These are phyloP conservation scores for Tolypocladium nubicola DNA, from an alignment of 2,329 filamentous ascomycete species.

Conservation along the genomic window DNA sequence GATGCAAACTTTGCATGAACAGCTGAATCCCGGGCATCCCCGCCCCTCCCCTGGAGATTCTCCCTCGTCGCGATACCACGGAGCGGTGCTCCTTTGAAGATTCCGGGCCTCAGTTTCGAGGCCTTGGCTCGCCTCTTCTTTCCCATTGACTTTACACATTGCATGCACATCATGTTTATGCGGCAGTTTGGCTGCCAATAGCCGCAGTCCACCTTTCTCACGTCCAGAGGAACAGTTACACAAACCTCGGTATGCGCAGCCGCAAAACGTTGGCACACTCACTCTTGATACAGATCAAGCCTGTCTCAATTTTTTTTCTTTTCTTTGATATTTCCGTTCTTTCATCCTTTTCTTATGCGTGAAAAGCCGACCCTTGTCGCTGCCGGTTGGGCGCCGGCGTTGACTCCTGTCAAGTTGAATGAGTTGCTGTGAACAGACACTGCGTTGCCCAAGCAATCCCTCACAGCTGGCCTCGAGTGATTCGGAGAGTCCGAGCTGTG, in stretches of 20 bases:
- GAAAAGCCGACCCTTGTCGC: neutral
- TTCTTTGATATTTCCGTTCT: neutral
- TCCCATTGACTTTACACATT: neutral
- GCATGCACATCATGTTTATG: neutral
- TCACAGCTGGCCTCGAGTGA: neutral
- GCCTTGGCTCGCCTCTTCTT: neutral
- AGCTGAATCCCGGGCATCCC: neutral
- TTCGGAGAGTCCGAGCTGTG: neutral
- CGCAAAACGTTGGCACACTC: neutral
- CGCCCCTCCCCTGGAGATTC: too few relatives aligned
- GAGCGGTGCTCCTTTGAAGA: neutral
- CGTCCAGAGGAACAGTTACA: neutral
- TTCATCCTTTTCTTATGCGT: neutral
- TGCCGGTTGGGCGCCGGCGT: neutral
- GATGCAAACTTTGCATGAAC: neutral
- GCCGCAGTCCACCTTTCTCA: neutral
- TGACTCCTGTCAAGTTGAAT: neutral
- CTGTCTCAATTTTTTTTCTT: too few relatives aligned
- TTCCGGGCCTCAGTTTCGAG: neutral
- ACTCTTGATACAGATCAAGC: neutral
- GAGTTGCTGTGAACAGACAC: neutral
- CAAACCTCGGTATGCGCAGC: neutral
- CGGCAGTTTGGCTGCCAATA: neutral
- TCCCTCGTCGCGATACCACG: too few relatives aligned
- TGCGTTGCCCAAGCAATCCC: neutral